phyloP scores from a whole-genome alignment of 2,329 filamentous ascomycete genomes.

The Cladosporium sp. region DNA sequence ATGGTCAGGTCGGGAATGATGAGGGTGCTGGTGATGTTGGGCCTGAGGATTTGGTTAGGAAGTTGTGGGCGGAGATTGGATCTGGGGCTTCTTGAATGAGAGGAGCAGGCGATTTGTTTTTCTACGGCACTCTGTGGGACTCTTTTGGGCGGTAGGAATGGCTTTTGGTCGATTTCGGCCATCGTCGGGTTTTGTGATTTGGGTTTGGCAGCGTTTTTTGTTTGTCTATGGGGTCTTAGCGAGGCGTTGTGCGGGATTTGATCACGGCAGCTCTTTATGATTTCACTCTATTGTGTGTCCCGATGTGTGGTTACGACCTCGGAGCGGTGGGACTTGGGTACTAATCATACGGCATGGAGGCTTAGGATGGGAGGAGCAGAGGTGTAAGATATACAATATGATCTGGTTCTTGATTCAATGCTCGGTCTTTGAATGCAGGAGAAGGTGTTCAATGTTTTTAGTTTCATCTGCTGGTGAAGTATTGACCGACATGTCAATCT shows the following conservation, averaged over 20 bases:
- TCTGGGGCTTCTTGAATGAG: not conserved
- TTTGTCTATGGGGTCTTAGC: constrained; percentile 1
- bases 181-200: no score
- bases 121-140: not conserved
- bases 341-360: not conserved
- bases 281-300: not conserved
- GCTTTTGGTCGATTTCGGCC: no score
- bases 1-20: constrained; percentile 19
- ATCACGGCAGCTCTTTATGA: not conserved
- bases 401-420: not conserved
- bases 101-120: not conserved
- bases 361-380: not conserved
- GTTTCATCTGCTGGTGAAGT: no score
- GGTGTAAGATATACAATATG: not conserved
- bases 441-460: no score
- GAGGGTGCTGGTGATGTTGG: constrained; percentile 20
- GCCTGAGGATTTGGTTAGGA: constrained; percentile 27
- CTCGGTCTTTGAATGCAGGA: no score
- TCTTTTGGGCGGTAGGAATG: no score
- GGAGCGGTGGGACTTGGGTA: not conserved
- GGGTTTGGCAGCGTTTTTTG: not conserved
- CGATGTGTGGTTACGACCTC: not conserved
- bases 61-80: constrained; percentile 28
- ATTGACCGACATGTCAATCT: no score
- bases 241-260: constrained; percentile 6